phyloP scores from a whole-genome alignment of 345 rosid species.

The Ceriops decandra region DNA sequence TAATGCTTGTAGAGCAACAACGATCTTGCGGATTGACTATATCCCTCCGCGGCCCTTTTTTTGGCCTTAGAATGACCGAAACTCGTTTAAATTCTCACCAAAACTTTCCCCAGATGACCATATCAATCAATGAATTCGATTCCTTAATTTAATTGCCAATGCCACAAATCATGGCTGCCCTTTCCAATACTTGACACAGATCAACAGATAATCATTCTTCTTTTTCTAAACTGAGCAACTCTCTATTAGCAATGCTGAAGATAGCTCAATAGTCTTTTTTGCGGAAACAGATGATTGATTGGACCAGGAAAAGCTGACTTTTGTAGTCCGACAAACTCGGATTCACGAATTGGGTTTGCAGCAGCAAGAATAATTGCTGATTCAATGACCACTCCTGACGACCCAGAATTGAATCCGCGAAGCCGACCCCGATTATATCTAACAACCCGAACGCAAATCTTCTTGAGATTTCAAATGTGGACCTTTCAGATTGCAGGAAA shows the following conservation, averaged over 20 bases:
- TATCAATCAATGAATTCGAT: not conserved
- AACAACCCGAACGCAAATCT: not conserved
- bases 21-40: slow-evolving; percentile 21
- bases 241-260: too few species aligned
- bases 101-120: not conserved
- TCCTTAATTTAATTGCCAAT: not conserved
- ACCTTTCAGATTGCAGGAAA: not conserved
- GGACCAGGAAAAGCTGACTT: too few species aligned
- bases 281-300: too few species aligned
- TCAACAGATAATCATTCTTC: too few species aligned
- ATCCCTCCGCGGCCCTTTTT: slow-evolving; percentile 9
- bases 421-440: not conserved
- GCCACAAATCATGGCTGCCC: too few species aligned
- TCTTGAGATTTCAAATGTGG: slow-evolving; percentile 9
- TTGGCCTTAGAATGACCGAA: slow-evolving; percentile 17
- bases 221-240: too few species aligned
- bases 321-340: not conserved
- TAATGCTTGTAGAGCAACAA: slow-evolving; percentile 20
- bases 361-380: not conserved
- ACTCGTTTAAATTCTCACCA: slow-evolving; percentile 15
- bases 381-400: not conserved
- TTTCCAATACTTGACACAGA: too few species aligned
- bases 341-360: not conserved
- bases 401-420: not conserved
- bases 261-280: too few species aligned